Percentiles rank a stretch among this genome's conserved stretches.
Evolutionary conservation across 805 yeast genomes (phyloP).

Genomic region (Yarrowia keelungensis): DNA sequence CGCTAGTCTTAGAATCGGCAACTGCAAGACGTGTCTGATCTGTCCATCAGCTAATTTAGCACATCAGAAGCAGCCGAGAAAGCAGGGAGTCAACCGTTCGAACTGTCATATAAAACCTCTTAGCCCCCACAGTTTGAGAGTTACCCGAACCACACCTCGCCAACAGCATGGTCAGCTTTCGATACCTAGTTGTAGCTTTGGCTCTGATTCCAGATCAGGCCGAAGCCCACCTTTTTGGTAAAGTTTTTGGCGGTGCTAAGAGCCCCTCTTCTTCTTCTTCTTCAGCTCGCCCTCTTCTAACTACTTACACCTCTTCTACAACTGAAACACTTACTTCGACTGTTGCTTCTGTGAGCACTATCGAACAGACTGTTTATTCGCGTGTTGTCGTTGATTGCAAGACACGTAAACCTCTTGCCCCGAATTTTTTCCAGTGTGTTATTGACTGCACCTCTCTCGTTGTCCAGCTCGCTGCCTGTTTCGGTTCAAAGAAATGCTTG

Average conservation of each 20-base stretch:
- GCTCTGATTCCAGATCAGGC: not conserved
- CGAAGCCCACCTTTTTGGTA: not conserved
- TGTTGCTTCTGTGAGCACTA: not conserved
- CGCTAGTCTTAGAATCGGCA: no score
- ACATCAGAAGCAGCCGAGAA: no score
- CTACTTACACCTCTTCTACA: not conserved
- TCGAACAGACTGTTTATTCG: not conserved
- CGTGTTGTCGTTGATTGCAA: not conserved
- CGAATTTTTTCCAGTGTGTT: not conserved
- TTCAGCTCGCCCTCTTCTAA: not conserved
- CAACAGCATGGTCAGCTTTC: not conserved
- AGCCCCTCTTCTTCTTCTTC: not conserved
- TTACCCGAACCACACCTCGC: no score
- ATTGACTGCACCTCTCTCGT: not conserved
- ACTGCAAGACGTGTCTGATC: no score
- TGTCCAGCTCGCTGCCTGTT: not conserved
- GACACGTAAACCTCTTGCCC: not conserved
- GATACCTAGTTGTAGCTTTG: not conserved
- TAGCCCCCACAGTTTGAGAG: no score
- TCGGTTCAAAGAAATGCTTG: slow-evolving; percentile 2
- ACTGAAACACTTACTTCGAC: not conserved
- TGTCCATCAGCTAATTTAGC: no score
- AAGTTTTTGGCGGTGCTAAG: not conserved
- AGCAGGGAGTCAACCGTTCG: no score
- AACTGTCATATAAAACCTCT: no score